These are phyloP conservation scores for Podochytrium sp. DNA, from an alignment of 192 early-diverging fungal species.

Conservation along the genomic window DNA sequence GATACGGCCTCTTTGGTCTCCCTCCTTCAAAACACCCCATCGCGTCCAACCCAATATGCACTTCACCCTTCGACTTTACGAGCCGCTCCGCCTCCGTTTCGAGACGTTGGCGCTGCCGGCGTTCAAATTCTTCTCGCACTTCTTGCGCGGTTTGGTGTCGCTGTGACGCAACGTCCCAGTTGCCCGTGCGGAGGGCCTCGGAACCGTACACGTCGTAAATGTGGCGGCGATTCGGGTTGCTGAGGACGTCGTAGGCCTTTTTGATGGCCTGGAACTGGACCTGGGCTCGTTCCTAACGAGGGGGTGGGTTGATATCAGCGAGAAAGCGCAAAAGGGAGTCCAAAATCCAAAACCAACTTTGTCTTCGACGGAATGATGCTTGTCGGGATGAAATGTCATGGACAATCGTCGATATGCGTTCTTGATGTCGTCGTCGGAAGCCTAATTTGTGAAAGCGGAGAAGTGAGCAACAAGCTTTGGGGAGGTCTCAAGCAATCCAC, in stretches of 20 bases:
- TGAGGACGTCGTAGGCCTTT: conserved; percentile 56
- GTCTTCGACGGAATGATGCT: conserved; percentile 47
- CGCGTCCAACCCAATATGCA: conserved; percentile 54
- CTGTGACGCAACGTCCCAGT: conserved; percentile 52
- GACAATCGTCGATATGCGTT: conserved; percentile 54
- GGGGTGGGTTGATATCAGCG: background rate
- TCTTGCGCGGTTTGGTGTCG: conserved; percentile 26
- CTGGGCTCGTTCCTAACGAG: conserved; percentile 44
- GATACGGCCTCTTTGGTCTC: background rate
- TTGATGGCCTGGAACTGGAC: conserved; percentile 53
- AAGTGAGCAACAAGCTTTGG: no score
- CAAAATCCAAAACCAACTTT: conserved; percentile 30
- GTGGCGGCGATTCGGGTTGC: conserved; percentile 54
- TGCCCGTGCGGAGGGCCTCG: conserved; percentile 39
- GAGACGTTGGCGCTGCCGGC: conserved; percentile 31
- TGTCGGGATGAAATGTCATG: conserved; percentile 63
- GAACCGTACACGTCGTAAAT: conserved; percentile 59
- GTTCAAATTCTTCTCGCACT: conserved; percentile 54
- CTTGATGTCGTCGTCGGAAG: conserved; percentile 56
- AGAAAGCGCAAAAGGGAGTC: background rate
- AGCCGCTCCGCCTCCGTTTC: conserved; percentile 49
- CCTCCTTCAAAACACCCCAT: conserved; percentile 45
- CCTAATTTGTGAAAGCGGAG: conserved; percentile 28
- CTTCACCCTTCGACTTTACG: conserved; percentile 55
- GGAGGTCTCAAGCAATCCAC: no score